A percentile compares a stretch with the other conserved stretches of the same genome.
phyloP scores from a whole-genome alignment of 345 rosid species.

The Syzygium aqueum region DNA sequence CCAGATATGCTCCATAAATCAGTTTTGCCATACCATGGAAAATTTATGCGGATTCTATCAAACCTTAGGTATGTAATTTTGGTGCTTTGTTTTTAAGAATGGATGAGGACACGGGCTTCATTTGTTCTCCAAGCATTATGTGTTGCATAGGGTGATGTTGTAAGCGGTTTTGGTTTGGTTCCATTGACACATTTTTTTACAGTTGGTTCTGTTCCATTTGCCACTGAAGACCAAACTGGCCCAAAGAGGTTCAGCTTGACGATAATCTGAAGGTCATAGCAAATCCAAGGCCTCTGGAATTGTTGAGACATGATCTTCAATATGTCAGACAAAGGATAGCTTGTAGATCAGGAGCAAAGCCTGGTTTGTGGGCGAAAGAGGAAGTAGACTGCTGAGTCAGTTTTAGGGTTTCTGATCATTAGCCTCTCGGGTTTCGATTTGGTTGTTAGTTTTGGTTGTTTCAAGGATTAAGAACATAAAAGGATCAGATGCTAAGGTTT shows the following conservation, averaged over 20 bases:
- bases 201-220: background rate
- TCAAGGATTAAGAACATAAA: background rate
- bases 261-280: background rate
- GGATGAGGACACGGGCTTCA: background rate
- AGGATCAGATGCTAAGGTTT: background rate
- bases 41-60: constrained; percentile 68
- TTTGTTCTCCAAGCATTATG: background rate
- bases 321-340: background rate
- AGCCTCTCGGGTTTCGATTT: background rate
- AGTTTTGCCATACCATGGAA: constrained; percentile 69
- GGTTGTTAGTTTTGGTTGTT: background rate
- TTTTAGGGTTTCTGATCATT: background rate
- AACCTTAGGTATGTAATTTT: constrained; percentile 57
- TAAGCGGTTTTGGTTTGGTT: background rate
- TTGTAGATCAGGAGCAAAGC: background rate
- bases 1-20: constrained; percentile 95
- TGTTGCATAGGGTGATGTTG: background rate
- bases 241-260: background rate
- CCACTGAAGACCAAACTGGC: background rate
- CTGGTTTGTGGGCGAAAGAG: background rate
- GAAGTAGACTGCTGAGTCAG: background rate
- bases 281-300: background rate
- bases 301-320: background rate
- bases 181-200: background rate
- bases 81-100: background rate